Evolutionary conservation across 140 eudicot species (phyloP).

Genomic region (Erigeron philadelphicus): DNA sequence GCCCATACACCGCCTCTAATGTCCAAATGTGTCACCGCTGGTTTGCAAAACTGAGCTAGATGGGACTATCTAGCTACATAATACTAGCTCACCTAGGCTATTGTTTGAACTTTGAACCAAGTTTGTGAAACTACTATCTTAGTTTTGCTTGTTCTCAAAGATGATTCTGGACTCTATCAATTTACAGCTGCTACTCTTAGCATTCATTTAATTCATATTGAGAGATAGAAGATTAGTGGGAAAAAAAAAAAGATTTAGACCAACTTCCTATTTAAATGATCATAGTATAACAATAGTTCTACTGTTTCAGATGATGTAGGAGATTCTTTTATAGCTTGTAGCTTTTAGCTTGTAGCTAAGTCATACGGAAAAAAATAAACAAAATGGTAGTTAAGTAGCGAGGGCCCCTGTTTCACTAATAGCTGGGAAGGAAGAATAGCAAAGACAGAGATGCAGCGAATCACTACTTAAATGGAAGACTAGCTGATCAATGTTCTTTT

Average conservation of each 20-base stretch:
- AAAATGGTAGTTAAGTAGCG: background rate
- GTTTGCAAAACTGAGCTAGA: background rate
- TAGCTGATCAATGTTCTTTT: background rate
- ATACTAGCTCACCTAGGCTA: background rate
- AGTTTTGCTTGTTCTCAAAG: background rate
- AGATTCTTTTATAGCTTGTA: background rate
- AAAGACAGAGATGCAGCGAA: background rate
- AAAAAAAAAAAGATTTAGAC: background rate
- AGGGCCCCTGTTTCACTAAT: too few relatives aligned
- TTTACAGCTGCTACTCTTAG: background rate
- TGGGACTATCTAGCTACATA: background rate
- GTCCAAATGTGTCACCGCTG: too few relatives aligned
- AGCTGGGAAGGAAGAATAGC: background rate
- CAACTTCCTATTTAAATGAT: background rate
- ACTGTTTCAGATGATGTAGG: background rate
- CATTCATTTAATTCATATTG: background rate
- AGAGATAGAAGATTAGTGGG: background rate
- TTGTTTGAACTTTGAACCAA: background rate
- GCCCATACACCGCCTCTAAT: too few relatives aligned
- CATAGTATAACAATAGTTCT: background rate
- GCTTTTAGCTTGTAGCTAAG: background rate
- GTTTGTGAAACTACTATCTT: background rate
- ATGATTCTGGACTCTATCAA: background rate
- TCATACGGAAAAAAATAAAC: background rate
- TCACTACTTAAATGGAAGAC: background rate